Conservation (phyloP, 768 basidiomycete species). For the Brasilioporus rufonigricans region DNA sequence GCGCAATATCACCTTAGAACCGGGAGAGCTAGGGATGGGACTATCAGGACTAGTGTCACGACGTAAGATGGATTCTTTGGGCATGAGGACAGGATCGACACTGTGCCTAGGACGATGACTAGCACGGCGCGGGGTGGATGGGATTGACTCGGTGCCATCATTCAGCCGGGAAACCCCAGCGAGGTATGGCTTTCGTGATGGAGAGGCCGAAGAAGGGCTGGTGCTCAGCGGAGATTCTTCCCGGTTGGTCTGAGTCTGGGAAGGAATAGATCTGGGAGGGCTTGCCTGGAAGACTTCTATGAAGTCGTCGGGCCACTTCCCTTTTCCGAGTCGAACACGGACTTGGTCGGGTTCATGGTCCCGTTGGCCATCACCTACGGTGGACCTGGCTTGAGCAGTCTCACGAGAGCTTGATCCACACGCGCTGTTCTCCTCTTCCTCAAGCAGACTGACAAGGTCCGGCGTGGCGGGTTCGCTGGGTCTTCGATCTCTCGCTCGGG, state of each 20-base stretch:
- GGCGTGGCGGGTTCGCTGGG: slow-evolving; percentile 59
- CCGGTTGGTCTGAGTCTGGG: slow-evolving; percentile 19
- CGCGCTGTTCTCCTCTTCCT: slow-evolving; percentile 60
- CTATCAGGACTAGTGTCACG: slow-evolving; percentile 63
- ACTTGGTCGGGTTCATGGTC: slow-evolving; percentile 31
- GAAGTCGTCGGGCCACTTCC: slow-evolving; percentile 84
- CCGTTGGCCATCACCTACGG: slow-evolving; percentile 20
- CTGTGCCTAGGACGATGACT: slow-evolving; percentile 65
- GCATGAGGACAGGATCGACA: slow-evolving; percentile 51
- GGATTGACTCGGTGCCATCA: slow-evolving; percentile 45
- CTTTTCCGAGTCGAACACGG: slow-evolving; percentile 63
- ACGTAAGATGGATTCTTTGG: slow-evolving; percentile 46
- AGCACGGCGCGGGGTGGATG: slow-evolving; percentile 45
- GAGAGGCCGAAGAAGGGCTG: slow-evolving; percentile 42
- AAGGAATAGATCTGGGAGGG: slow-evolving; percentile 32
- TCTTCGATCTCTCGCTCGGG: slow-evolving; percentile 52
- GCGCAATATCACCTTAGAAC: slow-evolving; percentile 49
- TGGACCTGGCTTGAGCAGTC: slow-evolving; percentile 22
- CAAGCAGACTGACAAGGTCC: slow-evolving; percentile 66
- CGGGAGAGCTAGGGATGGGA: slow-evolving; percentile 31
- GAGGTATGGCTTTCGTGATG: slow-evolving; percentile 57
- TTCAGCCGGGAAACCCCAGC: slow-evolving; percentile 43
- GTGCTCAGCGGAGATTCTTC: slow-evolving; percentile 18
- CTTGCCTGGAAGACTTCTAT: slow-evolving; percentile 51
- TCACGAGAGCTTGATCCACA: slow-evolving; percentile 46